A percentile compares a stretch with the other conserved stretches of the same genome.
phyloP scores from a whole-genome alignment of 768 basidiomycete genomes.

The Phallus indusiatus region DNA sequence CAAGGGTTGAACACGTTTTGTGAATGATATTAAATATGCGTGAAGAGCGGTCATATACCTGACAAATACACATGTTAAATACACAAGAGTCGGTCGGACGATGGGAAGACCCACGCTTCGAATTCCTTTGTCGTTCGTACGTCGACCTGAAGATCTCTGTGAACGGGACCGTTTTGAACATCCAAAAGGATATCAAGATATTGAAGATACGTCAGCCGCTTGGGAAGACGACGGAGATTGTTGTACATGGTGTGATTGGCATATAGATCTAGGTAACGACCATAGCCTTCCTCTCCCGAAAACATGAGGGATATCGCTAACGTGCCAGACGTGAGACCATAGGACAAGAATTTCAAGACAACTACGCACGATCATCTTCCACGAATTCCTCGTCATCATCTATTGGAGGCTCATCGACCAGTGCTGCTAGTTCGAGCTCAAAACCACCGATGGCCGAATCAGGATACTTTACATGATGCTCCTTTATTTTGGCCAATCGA shows the following conservation, averaged over 20 bases:
- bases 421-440: constrained; percentile 68
- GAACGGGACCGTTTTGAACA: constrained; percentile 49
- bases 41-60: constrained; percentile 84
- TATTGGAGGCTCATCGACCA: constrained; percentile 56
- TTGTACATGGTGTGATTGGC: constrained; percentile 78
- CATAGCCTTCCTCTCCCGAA: constrained; percentile 93
- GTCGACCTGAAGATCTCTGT: constrained; percentile 61
- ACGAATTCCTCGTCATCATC: constrained; percentile 62
- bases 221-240: constrained; percentile 80
- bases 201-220: constrained; percentile 82
- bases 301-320: constrained; percentile 77
- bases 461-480: constrained; percentile 94
- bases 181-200: constrained; percentile 82
- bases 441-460: constrained; percentile 75
- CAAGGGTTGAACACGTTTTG: constrained; percentile 76
- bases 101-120: constrained; percentile 48
- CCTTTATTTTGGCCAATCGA: constrained; percentile 92
- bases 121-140: constrained; percentile 65
- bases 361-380: constrained; percentile 75
- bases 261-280: constrained; percentile 91
- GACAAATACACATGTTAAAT: constrained; percentile 3
- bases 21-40: constrained; percentile 77
- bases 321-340: neutral
- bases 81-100: constrained; percentile 3
- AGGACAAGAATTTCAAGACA: constrained; percentile 2